Evolutionary conservation across 768 basidiomycete species (phyloP).

Genomic region (Termitomyces sp.): DNA sequence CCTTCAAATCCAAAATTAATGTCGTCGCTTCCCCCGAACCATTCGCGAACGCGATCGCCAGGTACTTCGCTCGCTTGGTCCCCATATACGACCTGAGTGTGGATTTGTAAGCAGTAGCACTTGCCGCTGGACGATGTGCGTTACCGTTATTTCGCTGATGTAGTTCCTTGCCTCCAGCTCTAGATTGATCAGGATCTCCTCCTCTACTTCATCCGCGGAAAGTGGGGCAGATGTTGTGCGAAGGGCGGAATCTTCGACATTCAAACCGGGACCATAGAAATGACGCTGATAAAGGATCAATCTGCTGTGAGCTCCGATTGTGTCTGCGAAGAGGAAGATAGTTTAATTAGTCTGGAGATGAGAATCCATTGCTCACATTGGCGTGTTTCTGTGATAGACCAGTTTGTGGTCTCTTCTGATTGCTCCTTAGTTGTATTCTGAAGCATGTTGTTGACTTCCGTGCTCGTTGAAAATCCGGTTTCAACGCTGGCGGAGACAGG

Average conservation of each 20-base stretch:
- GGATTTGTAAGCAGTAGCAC: background rate
- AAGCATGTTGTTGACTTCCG: background rate
- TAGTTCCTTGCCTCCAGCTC: background rate
- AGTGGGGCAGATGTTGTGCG: background rate
- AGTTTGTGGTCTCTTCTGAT: background rate
- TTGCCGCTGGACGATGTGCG: background rate
- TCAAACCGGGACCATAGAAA: background rate
- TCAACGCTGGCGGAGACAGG: background rate
- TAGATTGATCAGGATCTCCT: background rate
- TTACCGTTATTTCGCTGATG: background rate
- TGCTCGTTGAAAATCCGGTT: background rate
- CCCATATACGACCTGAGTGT: slow-evolving; percentile 1
- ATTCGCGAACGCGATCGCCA: background rate
- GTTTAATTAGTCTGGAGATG: background rate
- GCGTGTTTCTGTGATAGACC: background rate
- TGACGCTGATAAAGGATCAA: background rate
- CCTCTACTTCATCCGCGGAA: background rate
- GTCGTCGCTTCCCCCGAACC: background rate
- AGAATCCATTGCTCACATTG: background rate
- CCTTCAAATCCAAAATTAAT: background rate
- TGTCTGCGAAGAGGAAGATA: background rate
- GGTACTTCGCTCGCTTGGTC: background rate
- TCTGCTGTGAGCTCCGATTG: background rate
- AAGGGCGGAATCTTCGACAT: background rate
- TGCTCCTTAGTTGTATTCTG: background rate